phyloP scores from a whole-genome alignment of 2,329 filamentous ascomycete genomes.

The Neoarthrinium moseri region DNA sequence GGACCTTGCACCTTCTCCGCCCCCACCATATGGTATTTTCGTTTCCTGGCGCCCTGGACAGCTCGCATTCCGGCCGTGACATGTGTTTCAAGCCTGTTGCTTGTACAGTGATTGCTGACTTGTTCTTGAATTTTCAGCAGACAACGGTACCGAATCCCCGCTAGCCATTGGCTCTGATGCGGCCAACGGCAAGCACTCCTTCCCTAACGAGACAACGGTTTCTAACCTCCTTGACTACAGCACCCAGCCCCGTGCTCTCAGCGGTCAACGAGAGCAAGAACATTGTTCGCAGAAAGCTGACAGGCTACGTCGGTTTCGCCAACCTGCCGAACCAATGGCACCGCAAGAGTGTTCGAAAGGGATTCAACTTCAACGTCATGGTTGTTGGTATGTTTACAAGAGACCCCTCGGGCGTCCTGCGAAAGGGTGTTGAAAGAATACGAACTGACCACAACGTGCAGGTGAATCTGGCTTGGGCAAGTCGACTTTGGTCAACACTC shows the following conservation, averaged over 20 bases:
- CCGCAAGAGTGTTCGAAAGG: conserved; percentile 99
- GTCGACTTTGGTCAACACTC: conserved; percentile 97
- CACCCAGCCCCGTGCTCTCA: conserved; percentile 32
- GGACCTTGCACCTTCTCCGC: background rate
- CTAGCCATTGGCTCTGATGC: conserved; percentile 28
- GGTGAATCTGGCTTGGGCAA: conserved; percentile 99
- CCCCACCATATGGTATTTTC: conserved; percentile 17
- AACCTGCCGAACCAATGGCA: conserved; percentile 99
- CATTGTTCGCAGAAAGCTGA: conserved; percentile 97
- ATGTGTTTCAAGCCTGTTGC: no score
- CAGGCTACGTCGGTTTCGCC: conserved; percentile 97
- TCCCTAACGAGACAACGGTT: conserved; percentile 10
- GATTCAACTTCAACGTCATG: conserved; percentile 99
- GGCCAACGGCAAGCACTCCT: conserved; percentile 43
- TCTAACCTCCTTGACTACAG: conserved; percentile 15
- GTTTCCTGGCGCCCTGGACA: conserved; percentile 16
- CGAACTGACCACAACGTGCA: conserved; percentile 33
- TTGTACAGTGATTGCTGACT: conserved; percentile 32
- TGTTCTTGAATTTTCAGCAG: conserved; percentile 30
- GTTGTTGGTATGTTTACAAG: conserved; percentile 81
- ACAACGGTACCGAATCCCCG: conserved; percentile 33
- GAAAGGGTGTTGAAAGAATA: background rate
- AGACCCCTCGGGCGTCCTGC: background rate
- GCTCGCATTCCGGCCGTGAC: no score
- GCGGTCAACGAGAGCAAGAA: conserved; percentile 76